Conservation (phyloP, 1,284 basidiomycete species). For the Pseudozyma sp. region DNA sequence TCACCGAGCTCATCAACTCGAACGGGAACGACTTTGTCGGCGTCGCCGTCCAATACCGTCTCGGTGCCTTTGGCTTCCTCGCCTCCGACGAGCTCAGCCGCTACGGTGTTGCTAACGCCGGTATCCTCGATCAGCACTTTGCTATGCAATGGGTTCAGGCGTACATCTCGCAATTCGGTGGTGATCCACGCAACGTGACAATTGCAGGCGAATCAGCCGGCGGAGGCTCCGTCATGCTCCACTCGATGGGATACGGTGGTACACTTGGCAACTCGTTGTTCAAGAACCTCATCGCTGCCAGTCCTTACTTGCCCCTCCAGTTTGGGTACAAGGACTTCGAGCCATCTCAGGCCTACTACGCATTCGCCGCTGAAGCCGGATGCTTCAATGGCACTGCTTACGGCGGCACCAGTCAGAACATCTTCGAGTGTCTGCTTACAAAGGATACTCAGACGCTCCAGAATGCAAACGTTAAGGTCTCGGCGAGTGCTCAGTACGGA, state of each 20-base stretch:
- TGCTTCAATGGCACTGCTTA: conserved; percentile 31
- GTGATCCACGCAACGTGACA: conserved; percentile 47
- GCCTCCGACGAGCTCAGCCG: conserved; percentile 33
- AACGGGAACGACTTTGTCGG: conserved; percentile 40
- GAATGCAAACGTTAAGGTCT: conserved; percentile 24
- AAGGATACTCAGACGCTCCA: conserved; percentile 26
- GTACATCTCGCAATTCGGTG: conserved; percentile 53
- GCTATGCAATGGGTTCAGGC: conserved; percentile 50
- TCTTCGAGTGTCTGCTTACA: conserved; percentile 26
- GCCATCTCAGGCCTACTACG: conserved; percentile 34
- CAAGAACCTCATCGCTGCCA: conserved; percentile 29
- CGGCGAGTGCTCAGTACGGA: conserved; percentile 23
- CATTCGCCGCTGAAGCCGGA: conserved; percentile 25
- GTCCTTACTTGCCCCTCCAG: conserved; percentile 34
- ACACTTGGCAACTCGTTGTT: conserved; percentile 31
- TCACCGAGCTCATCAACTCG: conserved; percentile 40
- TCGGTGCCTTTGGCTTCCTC: conserved; percentile 59
- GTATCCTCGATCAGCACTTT: conserved; percentile 46
- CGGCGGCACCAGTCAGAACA: conserved; percentile 18
- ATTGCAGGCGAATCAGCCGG: conserved; percentile 51
- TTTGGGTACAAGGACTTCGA: conserved; percentile 30
- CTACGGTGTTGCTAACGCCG: conserved; percentile 39
- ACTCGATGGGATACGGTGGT: conserved; percentile 30
- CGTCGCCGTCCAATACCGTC: conserved; percentile 74
- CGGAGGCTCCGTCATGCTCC: conserved; percentile 38